A percentile compares a stretch with the other conserved stretches of the same genome.
Evolutionary conservation across 2,329 filamentous ascomycete genomes (phyloP).

Genomic region (Aspergillus sp.): DNA sequence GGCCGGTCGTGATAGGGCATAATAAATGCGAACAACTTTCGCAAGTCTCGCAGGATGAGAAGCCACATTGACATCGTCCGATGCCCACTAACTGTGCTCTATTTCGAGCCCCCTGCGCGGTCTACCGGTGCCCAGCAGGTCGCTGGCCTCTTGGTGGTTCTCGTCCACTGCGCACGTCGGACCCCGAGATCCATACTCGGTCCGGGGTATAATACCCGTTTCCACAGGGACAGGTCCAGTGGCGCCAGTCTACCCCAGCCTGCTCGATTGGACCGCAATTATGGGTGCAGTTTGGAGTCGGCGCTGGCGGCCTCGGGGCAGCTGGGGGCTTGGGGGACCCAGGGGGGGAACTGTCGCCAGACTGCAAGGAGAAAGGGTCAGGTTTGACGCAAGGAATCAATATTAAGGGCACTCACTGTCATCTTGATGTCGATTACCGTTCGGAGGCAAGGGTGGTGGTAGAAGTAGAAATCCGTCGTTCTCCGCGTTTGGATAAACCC

Average conservation of each 20-base stretch:
- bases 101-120: too few species aligned
- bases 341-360: neutral
- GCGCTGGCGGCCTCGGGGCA: neutral
- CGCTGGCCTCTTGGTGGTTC: neutral
- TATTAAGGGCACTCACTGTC: too few species aligned
- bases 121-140: too few species aligned
- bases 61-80: too few species aligned
- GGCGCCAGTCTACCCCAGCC: neutral
- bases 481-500: neutral
- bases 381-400: too few species aligned
- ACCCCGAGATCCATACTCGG: neutral
- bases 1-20: too few species aligned
- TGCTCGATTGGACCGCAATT: neutral
- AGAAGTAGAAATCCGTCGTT: neutral
- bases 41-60: too few species aligned
- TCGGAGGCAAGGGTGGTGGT: neutral
- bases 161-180: neutral
- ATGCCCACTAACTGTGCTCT: too few species aligned
- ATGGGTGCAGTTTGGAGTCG: neutral
- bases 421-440: too few species aligned
- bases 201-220: neutral
- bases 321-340: neutral
- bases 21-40: too few species aligned
- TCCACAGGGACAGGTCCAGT: neutral
- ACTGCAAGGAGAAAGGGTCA: too few species aligned